Conservation (phyloP, 805 yeast genomes). For the Ogataea henricii region DNA sequence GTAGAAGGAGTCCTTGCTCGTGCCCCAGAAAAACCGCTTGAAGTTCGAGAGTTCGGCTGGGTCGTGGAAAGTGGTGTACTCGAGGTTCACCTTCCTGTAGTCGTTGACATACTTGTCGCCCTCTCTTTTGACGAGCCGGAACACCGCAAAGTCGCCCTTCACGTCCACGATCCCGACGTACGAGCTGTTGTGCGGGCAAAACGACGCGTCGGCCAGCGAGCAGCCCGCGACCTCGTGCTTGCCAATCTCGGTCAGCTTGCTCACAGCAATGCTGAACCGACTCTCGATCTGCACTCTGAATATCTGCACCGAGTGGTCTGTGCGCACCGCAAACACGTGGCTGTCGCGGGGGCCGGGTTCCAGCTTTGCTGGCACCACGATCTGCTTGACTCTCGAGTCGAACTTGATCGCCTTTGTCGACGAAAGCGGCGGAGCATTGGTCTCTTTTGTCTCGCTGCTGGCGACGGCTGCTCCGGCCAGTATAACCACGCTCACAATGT, state of each 20-base stretch:
- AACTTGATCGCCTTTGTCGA: conserved; percentile 21
- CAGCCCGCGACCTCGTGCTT: conserved; percentile 22
- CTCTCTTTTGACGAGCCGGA: conserved; percentile 26
- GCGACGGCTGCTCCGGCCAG: conserved; percentile 6
- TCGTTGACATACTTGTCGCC: background rate
- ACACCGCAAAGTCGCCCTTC: conserved; percentile 53
- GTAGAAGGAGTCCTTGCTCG: conserved; percentile 32
- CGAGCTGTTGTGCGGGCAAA: conserved; percentile 43
- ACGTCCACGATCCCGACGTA: conserved; percentile 49
- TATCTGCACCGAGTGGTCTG: conserved; percentile 31
- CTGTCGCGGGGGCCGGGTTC: conserved; percentile 12
- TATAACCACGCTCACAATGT: conserved; percentile 31
- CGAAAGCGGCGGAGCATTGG: conserved; percentile 12
- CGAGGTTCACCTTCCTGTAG: conserved; percentile 8
- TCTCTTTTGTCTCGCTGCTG: too few species aligned
- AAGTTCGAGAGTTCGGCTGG: conserved; percentile 57
- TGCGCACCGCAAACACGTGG: conserved; percentile 33
- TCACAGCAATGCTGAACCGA: conserved; percentile 15
- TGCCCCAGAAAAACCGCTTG: conserved; percentile 52
- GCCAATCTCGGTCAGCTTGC: conserved; percentile 27
- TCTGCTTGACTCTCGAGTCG: conserved; percentile 35
- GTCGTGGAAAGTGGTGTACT: conserved; percentile 37
- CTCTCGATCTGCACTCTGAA: conserved; percentile 25
- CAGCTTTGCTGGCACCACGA: conserved; percentile 23
- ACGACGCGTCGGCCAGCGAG: conserved; percentile 43